Conservation (phyloP, 2,329 filamentous ascomycete genomes). For the Alternaria gansuensis region DNA sequence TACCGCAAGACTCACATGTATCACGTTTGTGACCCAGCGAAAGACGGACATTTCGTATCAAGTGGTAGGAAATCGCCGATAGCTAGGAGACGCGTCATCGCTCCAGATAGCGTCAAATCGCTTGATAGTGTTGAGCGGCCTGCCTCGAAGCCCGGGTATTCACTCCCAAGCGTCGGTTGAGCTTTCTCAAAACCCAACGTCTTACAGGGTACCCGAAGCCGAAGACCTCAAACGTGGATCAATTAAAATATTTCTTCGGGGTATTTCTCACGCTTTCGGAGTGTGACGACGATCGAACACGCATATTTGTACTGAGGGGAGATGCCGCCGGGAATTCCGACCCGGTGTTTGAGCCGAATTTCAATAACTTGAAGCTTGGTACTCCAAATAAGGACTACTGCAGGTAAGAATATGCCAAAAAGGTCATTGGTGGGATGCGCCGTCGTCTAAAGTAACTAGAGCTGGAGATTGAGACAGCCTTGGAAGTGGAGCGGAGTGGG, state of each 20-base stretch:
- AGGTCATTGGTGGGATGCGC: slow-evolving; percentile 7
- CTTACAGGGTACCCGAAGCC: not conserved
- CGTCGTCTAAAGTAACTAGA: not conserved
- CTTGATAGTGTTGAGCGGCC: not conserved
- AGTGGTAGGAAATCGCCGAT: not conserved
- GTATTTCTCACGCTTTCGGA: not conserved
- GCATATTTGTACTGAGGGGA: not conserved
- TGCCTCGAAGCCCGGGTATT: not conserved
- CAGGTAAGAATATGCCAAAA: slow-evolving; percentile 2
- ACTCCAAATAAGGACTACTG: slow-evolving; percentile 11
- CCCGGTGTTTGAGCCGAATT: slow-evolving; percentile 4
- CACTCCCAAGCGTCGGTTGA: not conserved
- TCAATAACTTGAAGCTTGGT: not conserved
- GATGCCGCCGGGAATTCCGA: not conserved
- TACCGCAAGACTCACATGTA: not conserved
- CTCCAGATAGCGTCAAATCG: not conserved
- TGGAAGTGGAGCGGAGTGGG: slow-evolving; percentile 3
- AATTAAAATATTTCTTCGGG: not conserved
- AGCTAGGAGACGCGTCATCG: not conserved
- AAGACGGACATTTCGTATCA: not conserved
- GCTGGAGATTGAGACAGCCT: slow-evolving; percentile 3
- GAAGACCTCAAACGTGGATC: not conserved
- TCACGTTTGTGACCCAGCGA: not conserved
- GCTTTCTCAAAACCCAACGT: not conserved
- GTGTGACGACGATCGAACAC: not conserved